Evolutionary conservation across 306 rosid species (phyloP).

Genomic region (Mimosa bimucronata): DNA sequence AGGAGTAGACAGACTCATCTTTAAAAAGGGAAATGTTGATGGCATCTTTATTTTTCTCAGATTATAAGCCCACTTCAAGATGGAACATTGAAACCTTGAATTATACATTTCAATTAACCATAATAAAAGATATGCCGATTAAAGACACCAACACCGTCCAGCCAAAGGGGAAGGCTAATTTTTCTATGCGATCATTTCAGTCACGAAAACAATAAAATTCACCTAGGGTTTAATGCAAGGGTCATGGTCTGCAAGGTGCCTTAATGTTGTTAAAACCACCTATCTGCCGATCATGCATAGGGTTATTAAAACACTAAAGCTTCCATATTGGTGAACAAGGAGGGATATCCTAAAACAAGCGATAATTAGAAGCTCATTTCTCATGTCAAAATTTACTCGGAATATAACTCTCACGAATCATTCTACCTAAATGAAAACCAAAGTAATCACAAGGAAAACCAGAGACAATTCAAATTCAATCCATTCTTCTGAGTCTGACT

Average conservation of each 20-base stretch:
- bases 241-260: background rate
- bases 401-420: background rate
- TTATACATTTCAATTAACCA: background rate
- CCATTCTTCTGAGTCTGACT: background rate
- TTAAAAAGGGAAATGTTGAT: slow-evolving; percentile 17
- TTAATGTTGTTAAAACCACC: background rate
- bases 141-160: slow-evolving; percentile 36
- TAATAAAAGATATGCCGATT: background rate
- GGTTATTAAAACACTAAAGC: background rate
- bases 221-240: background rate
- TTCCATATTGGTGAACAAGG: background rate
- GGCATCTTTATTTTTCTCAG: background rate
- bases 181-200: slow-evolving; percentile 4
- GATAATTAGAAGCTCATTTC: background rate
- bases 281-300: background rate
- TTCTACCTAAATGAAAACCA: background rate
- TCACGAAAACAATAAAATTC: background rate
- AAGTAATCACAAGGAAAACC: background rate
- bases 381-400: background rate
- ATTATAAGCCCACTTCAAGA: slow-evolving; percentile 19
- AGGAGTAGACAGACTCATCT: background rate
- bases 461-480: slow-evolving; percentile 3
- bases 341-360: background rate
- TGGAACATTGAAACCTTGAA: background rate
- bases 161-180: background rate